phyloP scores from a whole-genome alignment of 1,284 basidiomycete genomes.

The Naganishia cerealis region DNA sequence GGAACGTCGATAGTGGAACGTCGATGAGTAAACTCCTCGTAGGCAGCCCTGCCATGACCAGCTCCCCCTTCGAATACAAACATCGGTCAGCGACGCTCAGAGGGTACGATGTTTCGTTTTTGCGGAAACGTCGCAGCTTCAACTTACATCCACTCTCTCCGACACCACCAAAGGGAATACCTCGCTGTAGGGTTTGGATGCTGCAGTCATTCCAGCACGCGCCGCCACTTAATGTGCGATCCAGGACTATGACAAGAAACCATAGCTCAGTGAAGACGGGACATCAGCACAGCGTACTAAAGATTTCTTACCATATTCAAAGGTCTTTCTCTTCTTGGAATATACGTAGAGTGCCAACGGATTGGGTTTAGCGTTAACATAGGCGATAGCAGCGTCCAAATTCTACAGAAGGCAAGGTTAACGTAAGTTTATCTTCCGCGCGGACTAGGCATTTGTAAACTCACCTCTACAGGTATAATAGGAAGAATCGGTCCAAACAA shows the following conservation, averaged over 20 bases:
- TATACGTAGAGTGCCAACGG: constrained; percentile 53
- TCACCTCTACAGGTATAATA: constrained; percentile 67
- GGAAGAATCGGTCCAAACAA: constrained; percentile 73
- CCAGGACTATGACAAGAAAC: constrained; percentile 39
- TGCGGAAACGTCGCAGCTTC: background rate
- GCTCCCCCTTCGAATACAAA: constrained; percentile 42
- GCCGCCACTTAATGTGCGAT: constrained; percentile 48
- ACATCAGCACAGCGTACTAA: background rate
- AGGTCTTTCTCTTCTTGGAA: constrained; percentile 43
- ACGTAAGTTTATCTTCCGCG: background rate
- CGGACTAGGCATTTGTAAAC: constrained; percentile 34
- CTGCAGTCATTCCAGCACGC: constrained; percentile 51
- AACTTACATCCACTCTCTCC: constrained; percentile 51
- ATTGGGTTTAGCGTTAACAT: constrained; percentile 60
- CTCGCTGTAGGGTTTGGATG: constrained; percentile 33
- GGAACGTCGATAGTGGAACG: constrained; percentile 49
- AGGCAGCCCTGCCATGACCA: constrained; percentile 51
- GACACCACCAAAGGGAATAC: constrained; percentile 52
- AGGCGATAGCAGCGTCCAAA: constrained; percentile 70
- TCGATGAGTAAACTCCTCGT: constrained; percentile 51
- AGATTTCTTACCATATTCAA: constrained; percentile 43
- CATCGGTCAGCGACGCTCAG: constrained; percentile 2
- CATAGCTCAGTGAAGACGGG: background rate
- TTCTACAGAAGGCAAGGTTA: constrained; percentile 45
- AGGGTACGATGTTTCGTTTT: background rate